phyloP scores from a whole-genome alignment of 1,139 yeast species.

The Candida frijolesensis region DNA sequence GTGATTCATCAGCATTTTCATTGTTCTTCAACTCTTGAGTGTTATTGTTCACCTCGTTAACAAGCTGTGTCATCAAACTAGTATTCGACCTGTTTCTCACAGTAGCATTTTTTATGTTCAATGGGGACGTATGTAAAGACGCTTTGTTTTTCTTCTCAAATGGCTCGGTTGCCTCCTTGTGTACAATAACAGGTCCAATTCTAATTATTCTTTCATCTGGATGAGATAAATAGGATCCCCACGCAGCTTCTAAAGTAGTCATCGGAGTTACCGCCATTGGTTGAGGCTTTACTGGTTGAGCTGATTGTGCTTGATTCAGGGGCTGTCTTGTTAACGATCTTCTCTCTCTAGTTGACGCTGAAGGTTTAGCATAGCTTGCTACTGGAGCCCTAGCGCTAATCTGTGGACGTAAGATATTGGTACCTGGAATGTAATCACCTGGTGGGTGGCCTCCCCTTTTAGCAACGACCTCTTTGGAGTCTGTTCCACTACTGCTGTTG shows the following conservation, averaged over 20 bases:
- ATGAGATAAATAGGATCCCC: conserved; percentile 61
- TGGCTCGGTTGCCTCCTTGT: conserved; percentile 39
- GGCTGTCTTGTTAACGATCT: conserved; percentile 4
- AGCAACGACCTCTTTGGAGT: conserved; percentile 2
- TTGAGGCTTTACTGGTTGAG: conserved; percentile 23
- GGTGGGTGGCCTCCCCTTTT: conserved; percentile 9
- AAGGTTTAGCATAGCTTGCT: conserved; percentile 10
- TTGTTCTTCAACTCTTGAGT: not conserved
- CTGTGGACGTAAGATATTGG: conserved; percentile 58
- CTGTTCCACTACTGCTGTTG: conserved; percentile 11
- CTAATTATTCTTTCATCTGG: conserved; percentile 72
- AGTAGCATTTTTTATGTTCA: conserved; percentile 39
- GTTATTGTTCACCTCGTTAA: conserved; percentile 44
- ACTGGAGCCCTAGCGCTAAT: conserved; percentile 43
- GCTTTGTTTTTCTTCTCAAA: conserved; percentile 64
- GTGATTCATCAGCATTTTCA: conserved; percentile 25
- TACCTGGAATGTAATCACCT: conserved; percentile 55
- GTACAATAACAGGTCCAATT: conserved; percentile 55
- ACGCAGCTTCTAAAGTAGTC: conserved; percentile 65
- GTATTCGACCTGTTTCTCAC: conserved; percentile 19
- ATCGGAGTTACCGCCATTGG: conserved; percentile 54
- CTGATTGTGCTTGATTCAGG: conserved; percentile 2
- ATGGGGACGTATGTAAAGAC: conserved; percentile 60
- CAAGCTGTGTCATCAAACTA: conserved; percentile 56
- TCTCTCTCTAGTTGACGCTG: conserved; percentile 6